Evolutionary conservation across 306 rosid species (phyloP), one percentile per base, ranked within the genome.

Genomic region (Cucurbita argyrosperma): DNA sequence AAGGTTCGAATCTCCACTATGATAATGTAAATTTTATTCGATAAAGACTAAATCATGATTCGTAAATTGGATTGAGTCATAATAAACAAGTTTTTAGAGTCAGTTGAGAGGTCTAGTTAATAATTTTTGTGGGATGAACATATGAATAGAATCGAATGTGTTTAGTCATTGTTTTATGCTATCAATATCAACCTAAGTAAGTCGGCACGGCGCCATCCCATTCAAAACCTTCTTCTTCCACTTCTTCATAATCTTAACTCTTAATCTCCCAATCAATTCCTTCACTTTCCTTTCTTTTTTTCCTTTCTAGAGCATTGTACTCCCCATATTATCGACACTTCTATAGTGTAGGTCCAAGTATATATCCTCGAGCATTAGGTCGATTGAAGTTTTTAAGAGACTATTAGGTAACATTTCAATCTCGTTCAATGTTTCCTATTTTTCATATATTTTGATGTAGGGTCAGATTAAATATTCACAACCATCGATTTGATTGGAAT

Each of bases 141-240:
- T 38, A 1, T 62, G 5, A 37, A 46, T 38, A 62, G 21, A 37
- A 15, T 38, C 38, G 47, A 62, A 62, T 62, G 68, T 62, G 46
- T 60, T 60, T 38, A 65, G 72, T 45, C 55, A 12, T 19, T 45
- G 39, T 66, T 19, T 19, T 45, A 66, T 9, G 52, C 19, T 42
- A 66, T 66, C 72, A 45, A 54, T 66, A 66, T 66, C 72, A 66
- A 66, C 11, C 55, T 45, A 66, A 11, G 72, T 66, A 19, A 66
- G 72, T 66, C 72, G 72, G 72, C 72, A 66, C 12, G 72, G 72
- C 19, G 52, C 71, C 52, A 18, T 65, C 71, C 8, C 52, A 40
- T 16, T 65, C 71, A 40, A 40, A 40, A 15, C 3, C 26, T 14
- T 56, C 35, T 14, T 56, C 35, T 30, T 30, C 35, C 2, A 8